Percentiles rank a stretch among this genome's conserved stretches.
Conservation (phyloP, 2,329 filamentous ascomycete species). For the Xylaria hypoxylon region DNA sequence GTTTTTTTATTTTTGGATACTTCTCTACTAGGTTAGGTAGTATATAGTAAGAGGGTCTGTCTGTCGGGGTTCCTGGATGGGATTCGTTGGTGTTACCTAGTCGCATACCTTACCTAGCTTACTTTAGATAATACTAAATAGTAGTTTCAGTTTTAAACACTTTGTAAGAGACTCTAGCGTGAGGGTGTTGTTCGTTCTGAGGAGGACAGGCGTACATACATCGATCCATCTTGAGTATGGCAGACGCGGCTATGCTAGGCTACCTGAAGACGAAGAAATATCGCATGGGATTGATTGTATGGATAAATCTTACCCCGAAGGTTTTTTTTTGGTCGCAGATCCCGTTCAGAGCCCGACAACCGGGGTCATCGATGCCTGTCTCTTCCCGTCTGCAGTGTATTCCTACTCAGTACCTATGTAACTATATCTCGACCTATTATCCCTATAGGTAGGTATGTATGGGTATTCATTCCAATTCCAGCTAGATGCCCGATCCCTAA, state of each 20-base stretch:
- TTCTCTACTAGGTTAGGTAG: background rate
- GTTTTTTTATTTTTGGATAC: too few relatives aligned
- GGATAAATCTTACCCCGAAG: background rate
- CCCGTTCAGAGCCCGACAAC: conserved; percentile 24
- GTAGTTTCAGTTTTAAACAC: background rate
- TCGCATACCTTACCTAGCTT: conserved; percentile 9
- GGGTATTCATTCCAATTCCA: too few relatives aligned
- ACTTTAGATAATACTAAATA: conserved; percentile 21
- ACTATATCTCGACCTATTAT: too few relatives aligned
- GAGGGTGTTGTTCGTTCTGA: background rate
- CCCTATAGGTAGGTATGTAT: too few relatives aligned
- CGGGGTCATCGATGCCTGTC: background rate
- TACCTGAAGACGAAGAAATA: background rate
- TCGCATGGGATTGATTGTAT: background rate
- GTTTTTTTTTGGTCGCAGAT: background rate
- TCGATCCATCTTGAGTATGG: background rate
- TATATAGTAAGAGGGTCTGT: background rate
- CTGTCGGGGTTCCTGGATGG: background rate
- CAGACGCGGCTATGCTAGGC: too few relatives aligned
- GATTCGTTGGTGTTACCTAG: background rate
- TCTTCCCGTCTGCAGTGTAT: background rate
- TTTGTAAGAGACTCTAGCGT: background rate
- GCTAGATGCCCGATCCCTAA: too few relatives aligned
- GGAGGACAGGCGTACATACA: background rate
- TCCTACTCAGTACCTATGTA: background rate